These are phyloP conservation scores for Xanthoceras sorbifolium DNA, from an alignment of 345 rosid species.

Conservation along the genomic window DNA sequence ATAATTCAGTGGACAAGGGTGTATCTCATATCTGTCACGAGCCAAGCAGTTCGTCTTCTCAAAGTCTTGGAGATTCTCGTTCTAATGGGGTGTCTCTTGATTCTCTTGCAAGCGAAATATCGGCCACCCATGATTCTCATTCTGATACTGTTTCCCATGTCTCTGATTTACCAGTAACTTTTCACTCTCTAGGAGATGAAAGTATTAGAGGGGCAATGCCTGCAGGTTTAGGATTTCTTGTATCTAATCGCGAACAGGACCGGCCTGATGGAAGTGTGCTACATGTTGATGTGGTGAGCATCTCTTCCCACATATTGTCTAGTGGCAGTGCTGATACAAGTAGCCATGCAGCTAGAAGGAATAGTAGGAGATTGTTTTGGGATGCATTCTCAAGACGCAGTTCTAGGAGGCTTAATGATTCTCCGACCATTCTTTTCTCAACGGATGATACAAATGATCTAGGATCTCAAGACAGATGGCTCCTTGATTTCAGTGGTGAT, in stretches of 20 bases:
- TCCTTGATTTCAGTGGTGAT: constrained; percentile 48
- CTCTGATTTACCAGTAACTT: constrained; percentile 29
- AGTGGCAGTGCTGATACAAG: constrained; percentile 38
- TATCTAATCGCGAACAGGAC: constrained; percentile 46
- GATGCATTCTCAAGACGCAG: constrained; percentile 61
- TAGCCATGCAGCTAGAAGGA: constrained; percentile 49
- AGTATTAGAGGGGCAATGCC: constrained; percentile 38
- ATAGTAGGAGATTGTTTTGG: constrained; percentile 54
- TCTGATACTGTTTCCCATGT: constrained; percentile 34
- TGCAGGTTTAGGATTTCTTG: constrained; percentile 50
- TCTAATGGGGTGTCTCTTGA: constrained; percentile 25
- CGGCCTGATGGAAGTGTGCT: constrained; percentile 43
- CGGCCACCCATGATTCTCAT: constrained; percentile 17
- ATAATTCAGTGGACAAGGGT: constrained; percentile 40
- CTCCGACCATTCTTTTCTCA: constrained; percentile 46
- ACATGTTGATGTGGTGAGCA: constrained; percentile 57
- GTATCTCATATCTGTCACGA: constrained; percentile 37
- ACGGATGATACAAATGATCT: constrained; percentile 43
- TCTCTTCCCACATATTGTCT: constrained; percentile 52
- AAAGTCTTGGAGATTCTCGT: constrained; percentile 32
- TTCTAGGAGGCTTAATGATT: constrained; percentile 44
- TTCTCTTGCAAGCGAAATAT: constrained; percentile 37
- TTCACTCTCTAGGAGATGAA: constrained; percentile 32
- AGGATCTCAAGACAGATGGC: constrained; percentile 56
- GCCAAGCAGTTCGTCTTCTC: constrained; percentile 38